phyloP scores from a whole-genome alignment of 1,284 basidiomycete species.

The Exobasidium rhododendri region DNA sequence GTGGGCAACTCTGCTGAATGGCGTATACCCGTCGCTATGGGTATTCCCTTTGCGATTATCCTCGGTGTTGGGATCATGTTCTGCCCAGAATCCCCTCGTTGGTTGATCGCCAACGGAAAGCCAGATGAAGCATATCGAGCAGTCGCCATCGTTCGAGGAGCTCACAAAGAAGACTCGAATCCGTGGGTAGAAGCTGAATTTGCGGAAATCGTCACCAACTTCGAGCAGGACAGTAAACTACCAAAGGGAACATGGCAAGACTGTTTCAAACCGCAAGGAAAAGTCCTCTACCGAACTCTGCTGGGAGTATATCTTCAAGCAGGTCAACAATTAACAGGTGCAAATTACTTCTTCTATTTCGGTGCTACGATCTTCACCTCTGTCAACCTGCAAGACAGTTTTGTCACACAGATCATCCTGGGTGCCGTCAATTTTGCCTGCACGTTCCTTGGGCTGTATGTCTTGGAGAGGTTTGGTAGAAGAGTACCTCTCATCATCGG shows the following conservation, averaged over 20 bases:
- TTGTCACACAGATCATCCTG: slow-evolving; percentile 65
- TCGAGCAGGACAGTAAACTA: slow-evolving; percentile 28
- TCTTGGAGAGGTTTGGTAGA: slow-evolving; percentile 63
- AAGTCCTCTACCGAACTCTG: slow-evolving; percentile 50
- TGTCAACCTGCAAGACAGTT: slow-evolving; percentile 64
- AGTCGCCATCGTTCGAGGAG: slow-evolving; percentile 64
- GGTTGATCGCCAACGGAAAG: slow-evolving; percentile 62
- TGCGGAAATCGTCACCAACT: slow-evolving; percentile 43
- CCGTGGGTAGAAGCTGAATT: slow-evolving; percentile 48
- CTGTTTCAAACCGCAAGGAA: slow-evolving; percentile 44
- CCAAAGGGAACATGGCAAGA: slow-evolving; percentile 36
- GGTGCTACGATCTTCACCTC: slow-evolving; percentile 67
- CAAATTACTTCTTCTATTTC: slow-evolving; percentile 58
- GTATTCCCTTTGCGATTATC: slow-evolving; percentile 68
- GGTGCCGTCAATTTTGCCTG: slow-evolving; percentile 64
- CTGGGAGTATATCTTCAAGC: slow-evolving; percentile 67
- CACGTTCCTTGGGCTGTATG: slow-evolving; percentile 63
- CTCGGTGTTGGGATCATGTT: slow-evolving; percentile 68
- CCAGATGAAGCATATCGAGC: slow-evolving; percentile 62
- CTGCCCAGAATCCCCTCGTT: slow-evolving; percentile 72
- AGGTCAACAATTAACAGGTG: slow-evolving; percentile 72
- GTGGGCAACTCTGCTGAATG: slow-evolving; percentile 59
- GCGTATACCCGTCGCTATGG: slow-evolving; percentile 68
- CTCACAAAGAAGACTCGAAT: slow-evolving; percentile 46
- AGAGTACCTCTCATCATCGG: slow-evolving; percentile 60